Conservation (phyloP, 1,284 basidiomycete genomes). For the Inonotus obliquus region DNA sequence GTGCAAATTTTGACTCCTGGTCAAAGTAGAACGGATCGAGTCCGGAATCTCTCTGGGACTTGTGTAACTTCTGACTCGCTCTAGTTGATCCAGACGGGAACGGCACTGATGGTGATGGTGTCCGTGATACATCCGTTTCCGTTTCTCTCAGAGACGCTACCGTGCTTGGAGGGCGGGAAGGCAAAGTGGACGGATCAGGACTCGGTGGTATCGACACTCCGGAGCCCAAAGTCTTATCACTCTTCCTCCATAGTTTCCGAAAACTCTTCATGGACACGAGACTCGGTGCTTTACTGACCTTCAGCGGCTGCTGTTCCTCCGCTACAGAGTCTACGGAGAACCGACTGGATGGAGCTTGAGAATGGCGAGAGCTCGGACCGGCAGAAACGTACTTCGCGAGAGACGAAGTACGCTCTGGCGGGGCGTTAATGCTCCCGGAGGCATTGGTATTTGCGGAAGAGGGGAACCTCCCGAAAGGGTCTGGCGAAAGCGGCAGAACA, state of each 20-base stretch:
- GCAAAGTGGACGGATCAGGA: constrained; percentile 27
- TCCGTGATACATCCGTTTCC: constrained; percentile 19
- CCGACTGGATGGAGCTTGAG: constrained; percentile 45
- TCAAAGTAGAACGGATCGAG: constrained; percentile 53
- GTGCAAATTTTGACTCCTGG: constrained; percentile 61
- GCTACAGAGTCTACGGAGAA: constrained; percentile 68
- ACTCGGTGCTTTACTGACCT: constrained; percentile 28
- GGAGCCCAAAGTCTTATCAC: constrained; percentile 37
- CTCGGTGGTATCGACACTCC: constrained; percentile 24
- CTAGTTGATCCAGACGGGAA: constrained; percentile 22
- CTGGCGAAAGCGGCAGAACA: constrained; percentile 68
- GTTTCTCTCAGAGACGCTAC: constrained; percentile 8
- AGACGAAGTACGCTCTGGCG: constrained; percentile 13
- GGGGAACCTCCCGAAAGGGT: constrained; percentile 70
- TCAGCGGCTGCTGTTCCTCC: constrained; percentile 34
- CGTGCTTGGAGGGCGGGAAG: constrained; percentile 20
- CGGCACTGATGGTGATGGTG: constrained; percentile 21
- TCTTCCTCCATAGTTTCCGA: constrained; percentile 71
- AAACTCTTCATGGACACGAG: constrained; percentile 66
- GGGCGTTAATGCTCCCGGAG: background rate
- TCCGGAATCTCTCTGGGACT: constrained; percentile 15
- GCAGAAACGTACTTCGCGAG: background rate
- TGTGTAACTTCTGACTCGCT: background rate
- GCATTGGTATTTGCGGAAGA: constrained; percentile 30
- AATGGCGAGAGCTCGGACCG: background rate